Evolutionary conservation across 495 filamentous ascomycete genomes (phyloP), one percentile per base, ranked within the genome.

Genomic region (Parathielavia appendiculata): DNA sequence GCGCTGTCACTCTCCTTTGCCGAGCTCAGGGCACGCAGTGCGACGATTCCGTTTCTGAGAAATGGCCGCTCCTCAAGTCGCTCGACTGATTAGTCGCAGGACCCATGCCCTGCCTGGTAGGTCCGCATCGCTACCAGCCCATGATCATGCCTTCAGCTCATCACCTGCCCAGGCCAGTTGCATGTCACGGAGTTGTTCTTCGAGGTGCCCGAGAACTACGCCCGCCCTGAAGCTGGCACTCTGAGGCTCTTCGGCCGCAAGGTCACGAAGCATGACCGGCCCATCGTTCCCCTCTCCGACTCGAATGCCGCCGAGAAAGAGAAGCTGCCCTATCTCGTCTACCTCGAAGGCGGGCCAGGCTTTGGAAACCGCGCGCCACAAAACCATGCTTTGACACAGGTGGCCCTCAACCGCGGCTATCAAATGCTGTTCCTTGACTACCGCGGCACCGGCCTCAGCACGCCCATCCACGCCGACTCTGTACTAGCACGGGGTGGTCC

Each of bases 381-480:
- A 68, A 79, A 84, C 52, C 81, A 81, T 63, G 72, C 81, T 20
- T 81, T 88, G 64, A 84, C 89, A 12, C 76, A 82, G 16, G 70
- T 75, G n/a, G 77, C 89, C 19, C 82, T 96, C 8, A 86, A 84
- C 56, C 86, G 86, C 56, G 92, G 92, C 22, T 96, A 95, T 65
- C 78, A 93, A 74, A 71, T 96, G 26, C 79, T 97, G 11, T 87
- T 86, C 56, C 77, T 97, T 3, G 92, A 97, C 69, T 90, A 95
- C 63, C 83, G 92, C 16, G 92, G 92, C 12, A 95, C 90, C 22
- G 92, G 92, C 4, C 72, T 95, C 39, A 92, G 88, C 69, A 86
- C 81, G 2, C 86, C 91, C 0, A 76, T 97, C 46, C 84, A 89
- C 11, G 84, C 88, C 10, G 77, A 76, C 20, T 87, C 84, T 0